Base-by-base conservation (phyloP, 208 protist genomes). In the Strigomonas oncopelti region DNA sequence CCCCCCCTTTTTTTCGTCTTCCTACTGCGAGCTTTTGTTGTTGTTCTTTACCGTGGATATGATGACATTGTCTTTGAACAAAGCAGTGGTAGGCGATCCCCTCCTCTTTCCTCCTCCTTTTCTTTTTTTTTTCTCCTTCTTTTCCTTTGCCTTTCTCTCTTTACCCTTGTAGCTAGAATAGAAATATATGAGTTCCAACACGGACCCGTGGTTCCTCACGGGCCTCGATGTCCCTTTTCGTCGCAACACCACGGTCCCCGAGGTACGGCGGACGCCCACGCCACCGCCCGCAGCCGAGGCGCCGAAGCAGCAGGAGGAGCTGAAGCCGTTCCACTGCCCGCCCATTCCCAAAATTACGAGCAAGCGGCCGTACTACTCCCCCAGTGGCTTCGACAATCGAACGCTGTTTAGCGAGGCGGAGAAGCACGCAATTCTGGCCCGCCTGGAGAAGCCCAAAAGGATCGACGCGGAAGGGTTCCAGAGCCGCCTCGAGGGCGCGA, bases 381-480 rank as follows among this genome's bases (percentile, higher is more conserved):
- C 70, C 11, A 58, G 69, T 45, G 28, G 45, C 42, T 31, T 71
- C 9, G 45, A 65, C 0, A 46, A 65, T 32, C 54, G 65, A 54
- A 59, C 45, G 36, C 72, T 74, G 14, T 36, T 18, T 29, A 63
- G 55, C n/a, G 74, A 88, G 28, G 91, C 80, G 81, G 88, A 94
- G 67, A 81, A 76, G 60, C 78, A 84, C 58, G 65, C 72, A 3
- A 84, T 94, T 51, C 45, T 91, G 16, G 54, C 83, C 1, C 74
- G 80, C 0, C 71, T 90, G 57, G 69, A 79, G 59, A 75, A 78
- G 67, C 52, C 32, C 8, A 14, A 51, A 25, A 70, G 61, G 11
- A 31, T 92, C 0, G 63, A 88, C 56, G 75, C 68, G 52, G 75
- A 80, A 16, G 67, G 63, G 24, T 95, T 95, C 57, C 79, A 90